A percentile compares a stretch with the other conserved stretches of the same genome.
Evolutionary conservation across 129 eudicot genomes (phyloP).

Genomic region (Ambrosia trifida): DNA sequence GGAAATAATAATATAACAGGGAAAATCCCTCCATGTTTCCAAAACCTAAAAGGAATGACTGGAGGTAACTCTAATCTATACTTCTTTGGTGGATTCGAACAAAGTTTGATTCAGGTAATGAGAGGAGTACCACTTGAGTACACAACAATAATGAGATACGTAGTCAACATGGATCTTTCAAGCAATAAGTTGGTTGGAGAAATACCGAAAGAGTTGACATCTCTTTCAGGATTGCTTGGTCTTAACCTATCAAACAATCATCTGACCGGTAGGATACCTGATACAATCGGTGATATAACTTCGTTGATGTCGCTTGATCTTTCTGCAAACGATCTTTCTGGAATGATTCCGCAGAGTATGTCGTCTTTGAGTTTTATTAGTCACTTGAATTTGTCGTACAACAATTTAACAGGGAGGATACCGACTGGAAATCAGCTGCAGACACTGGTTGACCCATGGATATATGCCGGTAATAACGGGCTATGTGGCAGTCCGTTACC

Average conservation of each 20-base stretch:
- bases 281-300: conserved; percentile 32
- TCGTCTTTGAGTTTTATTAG: conserved; percentile 21
- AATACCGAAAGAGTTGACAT: conserved; percentile 26
- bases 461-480: conserved; percentile 35
- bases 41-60: conserved; percentile 20
- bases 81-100: conserved; percentile 28
- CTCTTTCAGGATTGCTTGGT: conserved; percentile 22
- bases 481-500: conserved; percentile 47
- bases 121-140: conserved; percentile 34
- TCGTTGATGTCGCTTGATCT: conserved; percentile 41
- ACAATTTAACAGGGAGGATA: conserved; percentile 41
- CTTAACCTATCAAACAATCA: conserved; percentile 41
- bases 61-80: conserved; percentile 25
- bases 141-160: conserved; percentile 26
- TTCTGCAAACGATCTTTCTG: conserved; percentile 36
- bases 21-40: conserved; percentile 23
- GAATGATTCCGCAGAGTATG: conserved; percentile 41
- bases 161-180: conserved; percentile 35
- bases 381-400: conserved; percentile 37
- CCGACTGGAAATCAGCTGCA: conserved; percentile 42
- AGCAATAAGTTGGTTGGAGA: conserved; percentile 32
- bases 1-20: conserved; percentile 28
- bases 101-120: conserved; percentile 29
- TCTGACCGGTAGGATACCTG: conserved; percentile 38
- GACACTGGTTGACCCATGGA: conserved; percentile 32